A percentile compares a stretch with the other conserved stretches of the same genome.
phyloP scores from a whole-genome alignment of 352 stramenopile genomes.

The Plasmopara muralis region DNA sequence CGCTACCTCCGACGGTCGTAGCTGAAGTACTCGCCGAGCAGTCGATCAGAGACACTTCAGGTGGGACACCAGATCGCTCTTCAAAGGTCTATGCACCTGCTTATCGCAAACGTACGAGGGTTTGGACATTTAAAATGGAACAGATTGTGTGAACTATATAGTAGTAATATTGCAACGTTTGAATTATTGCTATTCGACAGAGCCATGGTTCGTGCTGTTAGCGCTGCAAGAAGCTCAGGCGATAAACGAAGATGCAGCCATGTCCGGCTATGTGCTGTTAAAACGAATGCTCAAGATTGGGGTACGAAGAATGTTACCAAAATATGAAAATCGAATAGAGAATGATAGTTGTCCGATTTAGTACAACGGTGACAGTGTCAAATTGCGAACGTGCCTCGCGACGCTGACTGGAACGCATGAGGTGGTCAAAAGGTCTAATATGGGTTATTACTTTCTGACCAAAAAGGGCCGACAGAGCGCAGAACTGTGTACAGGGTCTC shows the following conservation, averaged over 20 bases:
- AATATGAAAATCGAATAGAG: not conserved
- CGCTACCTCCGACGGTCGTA: not conserved
- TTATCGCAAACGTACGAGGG: conserved; percentile 49
- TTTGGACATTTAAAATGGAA: conserved; percentile 1
- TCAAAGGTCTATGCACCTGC: conserved; percentile 40
- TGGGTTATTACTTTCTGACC: conserved; percentile 48
- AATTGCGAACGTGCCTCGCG: conserved; percentile 51
- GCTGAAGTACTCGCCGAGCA: conserved; percentile 3
- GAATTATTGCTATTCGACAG: conserved; percentile 19
- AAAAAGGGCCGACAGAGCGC: conserved; percentile 44
- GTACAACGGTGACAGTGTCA: conserved; percentile 45
- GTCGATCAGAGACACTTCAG: conserved; percentile 3
- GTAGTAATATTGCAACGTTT: not conserved
- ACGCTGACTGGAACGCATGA: conserved; percentile 52
- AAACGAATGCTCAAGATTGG: conserved; percentile 40
- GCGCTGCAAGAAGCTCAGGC: conserved; percentile 39
- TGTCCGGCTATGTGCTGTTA: conserved; percentile 40
- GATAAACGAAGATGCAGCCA: conserved; percentile 22
- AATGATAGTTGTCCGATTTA: conserved; percentile 11
- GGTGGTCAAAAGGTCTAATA: conserved; percentile 39
- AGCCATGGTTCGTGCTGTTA: conserved; percentile 73
- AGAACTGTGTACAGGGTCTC: conserved; percentile 34
- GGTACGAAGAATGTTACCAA: conserved; percentile 19
- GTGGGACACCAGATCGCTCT: conserved; percentile 5
- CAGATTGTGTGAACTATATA: not conserved